These are phyloP conservation scores for Sclerotinia glacialis DNA, from an alignment of 2,329 filamentous ascomycete species.

Conservation along the genomic window DNA sequence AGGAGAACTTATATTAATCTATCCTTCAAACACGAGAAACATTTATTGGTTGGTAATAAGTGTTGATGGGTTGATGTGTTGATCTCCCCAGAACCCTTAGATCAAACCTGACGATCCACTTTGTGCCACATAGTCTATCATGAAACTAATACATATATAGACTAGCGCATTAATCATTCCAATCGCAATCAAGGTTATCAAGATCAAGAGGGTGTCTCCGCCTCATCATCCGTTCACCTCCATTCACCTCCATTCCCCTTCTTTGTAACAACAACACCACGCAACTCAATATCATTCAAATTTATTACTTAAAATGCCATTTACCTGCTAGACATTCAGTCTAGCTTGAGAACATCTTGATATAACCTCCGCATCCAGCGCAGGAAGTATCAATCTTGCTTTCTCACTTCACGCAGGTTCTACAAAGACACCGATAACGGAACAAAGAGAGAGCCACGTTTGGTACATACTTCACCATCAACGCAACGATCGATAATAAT, in stretches of 20 bases:
- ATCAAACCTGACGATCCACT: not conserved
- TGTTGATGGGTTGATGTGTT: not conserved
- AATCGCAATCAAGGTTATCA: conserved; percentile 19
- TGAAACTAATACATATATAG: not conserved
- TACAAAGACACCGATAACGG: conserved; percentile 26
- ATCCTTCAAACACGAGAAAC: conserved; percentile 5
- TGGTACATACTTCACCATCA: conserved; percentile 20
- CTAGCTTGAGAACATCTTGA: conserved; percentile 44
- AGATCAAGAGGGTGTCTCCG: conserved; percentile 1
- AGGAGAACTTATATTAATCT: not conserved
- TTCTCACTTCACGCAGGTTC: conserved; percentile 44
- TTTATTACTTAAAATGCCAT: conserved; percentile 31
- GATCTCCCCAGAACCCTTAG: conserved; percentile 5
- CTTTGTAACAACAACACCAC: conserved; percentile 4
- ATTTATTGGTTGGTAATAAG: not conserved
- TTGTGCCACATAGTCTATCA: not conserved
- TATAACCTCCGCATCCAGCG: conserved; percentile 47
- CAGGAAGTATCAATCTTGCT: conserved; percentile 44
- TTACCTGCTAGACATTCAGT: conserved; percentile 46
- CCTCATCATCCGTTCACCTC: conserved; percentile 3
- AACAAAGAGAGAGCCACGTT: conserved; percentile 27
- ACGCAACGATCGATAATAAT: not conserved
- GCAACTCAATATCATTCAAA: conserved; percentile 24
- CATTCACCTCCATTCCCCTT: conserved; percentile 1
- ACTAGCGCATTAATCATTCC: conserved; percentile 1